Base-by-base conservation (phyloP, 1,284 basidiomycete species). In the Lentinus polychrous region DNA sequence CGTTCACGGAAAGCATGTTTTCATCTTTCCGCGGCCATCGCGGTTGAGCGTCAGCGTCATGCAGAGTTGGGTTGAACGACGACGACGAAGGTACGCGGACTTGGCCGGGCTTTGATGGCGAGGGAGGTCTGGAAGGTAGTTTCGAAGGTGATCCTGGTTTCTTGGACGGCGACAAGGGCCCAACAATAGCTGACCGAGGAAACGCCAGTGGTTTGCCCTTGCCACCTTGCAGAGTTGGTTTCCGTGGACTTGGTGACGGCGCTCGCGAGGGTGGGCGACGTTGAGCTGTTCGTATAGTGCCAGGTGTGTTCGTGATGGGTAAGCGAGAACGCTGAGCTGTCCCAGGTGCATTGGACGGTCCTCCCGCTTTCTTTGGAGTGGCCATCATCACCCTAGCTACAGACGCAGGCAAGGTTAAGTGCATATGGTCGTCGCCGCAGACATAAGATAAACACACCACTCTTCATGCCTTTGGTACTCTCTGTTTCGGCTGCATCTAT, bases 1-100 rank as follows among this genome's bases (percentile, higher is more conserved):
- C 86, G 51, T 90, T 89, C 17, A 83, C 64, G 57, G 83, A 86
- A 43, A 89, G 72, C 76, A 89, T 77, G 54, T 69, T 78, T 62
- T 89, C 86, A 53, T 86, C 78, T 55, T 73, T 76, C 43, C 82
- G 75, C 7, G 85, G 83, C 60, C 66, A 66, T 15, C 70, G 66
- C 0, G 84, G 84, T 55, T 79, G 86, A 23, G 70, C 78, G 49
- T 83, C 81, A 0, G 79, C 78, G 49, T 83, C 81, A 0, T 78
- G 79, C 17, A 88, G 66, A 7, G 69, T 60, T 1, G 85, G 86
- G 46, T 86, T 85, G 64, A 90, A 89, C 7, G 72, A 77, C n/a
- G 79, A 73, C 14, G 69, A 74, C n/a, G 83, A 82, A 0, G 86
- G 86, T 14, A 78, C 74, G 22, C 79, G 76, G 36, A 51, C 20